Base-by-base conservation (phyloP, 1,284 basidiomycete species). In the Rugosomyces carneus region DNA sequence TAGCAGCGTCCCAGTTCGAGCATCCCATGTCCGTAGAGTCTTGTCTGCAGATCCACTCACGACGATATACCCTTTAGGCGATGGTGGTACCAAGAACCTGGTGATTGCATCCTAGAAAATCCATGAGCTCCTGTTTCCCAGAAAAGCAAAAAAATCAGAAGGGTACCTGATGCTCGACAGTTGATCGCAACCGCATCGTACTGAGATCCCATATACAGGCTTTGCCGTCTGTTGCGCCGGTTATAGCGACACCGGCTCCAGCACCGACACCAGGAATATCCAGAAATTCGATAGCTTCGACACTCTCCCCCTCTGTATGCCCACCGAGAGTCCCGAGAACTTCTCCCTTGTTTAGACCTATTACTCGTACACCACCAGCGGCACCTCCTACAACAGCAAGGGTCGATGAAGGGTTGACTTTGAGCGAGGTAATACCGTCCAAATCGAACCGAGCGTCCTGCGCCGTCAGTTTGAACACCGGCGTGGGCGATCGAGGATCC, bases 161-260 rank as follows among this genome's bases (percentile, higher is more conserved):
- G 72, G 78, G 49, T 52, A 92, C 89, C 64, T 82, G 72, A 60
- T 95, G 92, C 52, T 85, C 73, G 5, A 93, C 69, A 23, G 89
- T 90, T 18, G 84, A 76, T 47, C 93, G 78, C 40, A 93, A 64
- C 49, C 87, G 76, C 72, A 88, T 89, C 10, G 90, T 92, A 39
- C 77, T 77, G 32, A 95, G 73, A 67, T 99, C 95, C 93, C 93
- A 98, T 36, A 97, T 84, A 59, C 89, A 91, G 20, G 85, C 87
- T 63, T 90, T 93, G 0, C 94, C 93, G 61, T 99, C 96, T 7
- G 94, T 98, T 1, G 81, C 93, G 6, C 89, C 93, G 0, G 89
- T 93, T 1, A 93, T 81, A 21, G 87, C 87, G 11, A 90, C 78
- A 24, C 85, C 83, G 38, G 75, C 75, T 5, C 74, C 81, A 37